Conservation (phyloP, 768 basidiomycete species). For the Cyclocybe cylindracea region DNA sequence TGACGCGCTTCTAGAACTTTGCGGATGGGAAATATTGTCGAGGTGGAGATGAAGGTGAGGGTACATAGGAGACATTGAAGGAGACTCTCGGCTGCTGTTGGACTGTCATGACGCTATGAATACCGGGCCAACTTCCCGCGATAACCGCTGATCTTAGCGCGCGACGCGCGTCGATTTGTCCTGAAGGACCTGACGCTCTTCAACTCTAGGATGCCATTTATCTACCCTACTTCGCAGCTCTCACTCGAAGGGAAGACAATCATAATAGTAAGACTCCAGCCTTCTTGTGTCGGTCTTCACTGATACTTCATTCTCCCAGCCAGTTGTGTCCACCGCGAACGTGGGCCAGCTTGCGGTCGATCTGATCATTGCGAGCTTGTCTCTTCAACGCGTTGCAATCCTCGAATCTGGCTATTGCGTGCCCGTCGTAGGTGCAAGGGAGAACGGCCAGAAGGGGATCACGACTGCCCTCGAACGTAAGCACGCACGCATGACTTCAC, state of each 20-base stretch:
- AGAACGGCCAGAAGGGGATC: slow-evolving; percentile 59
- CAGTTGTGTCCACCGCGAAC: slow-evolving; percentile 80
- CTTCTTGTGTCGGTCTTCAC: not conserved
- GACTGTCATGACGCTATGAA: too few relatives aligned
- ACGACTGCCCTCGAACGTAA: slow-evolving; percentile 78
- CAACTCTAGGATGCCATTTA: slow-evolving; percentile 32
- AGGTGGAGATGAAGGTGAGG: too few relatives aligned
- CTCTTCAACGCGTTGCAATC: slow-evolving; percentile 58
- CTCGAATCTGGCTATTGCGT: slow-evolving; percentile 65
- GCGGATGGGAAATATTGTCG: too few relatives aligned
- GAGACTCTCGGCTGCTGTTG: too few relatives aligned
- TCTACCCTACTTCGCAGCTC: slow-evolving; percentile 26
- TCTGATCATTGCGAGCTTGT: slow-evolving; percentile 67
- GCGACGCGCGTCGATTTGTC: not conserved
- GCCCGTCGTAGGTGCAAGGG: slow-evolving; percentile 74
- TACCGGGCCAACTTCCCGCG: too few relatives aligned
- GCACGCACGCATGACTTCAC: slow-evolving; percentile 32
- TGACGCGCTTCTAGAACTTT: too few relatives aligned
- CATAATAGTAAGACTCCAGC: slow-evolving; percentile 40
- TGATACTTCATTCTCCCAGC: slow-evolving; percentile 35
- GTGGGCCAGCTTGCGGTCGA: slow-evolving; percentile 79
- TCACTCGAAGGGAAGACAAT: slow-evolving; percentile 40
- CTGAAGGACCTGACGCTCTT: not conserved
- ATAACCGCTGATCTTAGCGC: too few relatives aligned
- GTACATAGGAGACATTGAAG: too few relatives aligned